Percentiles rank a stretch among this genome's conserved stretches.
Evolutionary conservation across 2,329 filamentous ascomycete species (phyloP).

Genomic region (Cyclaneusma minus): DNA sequence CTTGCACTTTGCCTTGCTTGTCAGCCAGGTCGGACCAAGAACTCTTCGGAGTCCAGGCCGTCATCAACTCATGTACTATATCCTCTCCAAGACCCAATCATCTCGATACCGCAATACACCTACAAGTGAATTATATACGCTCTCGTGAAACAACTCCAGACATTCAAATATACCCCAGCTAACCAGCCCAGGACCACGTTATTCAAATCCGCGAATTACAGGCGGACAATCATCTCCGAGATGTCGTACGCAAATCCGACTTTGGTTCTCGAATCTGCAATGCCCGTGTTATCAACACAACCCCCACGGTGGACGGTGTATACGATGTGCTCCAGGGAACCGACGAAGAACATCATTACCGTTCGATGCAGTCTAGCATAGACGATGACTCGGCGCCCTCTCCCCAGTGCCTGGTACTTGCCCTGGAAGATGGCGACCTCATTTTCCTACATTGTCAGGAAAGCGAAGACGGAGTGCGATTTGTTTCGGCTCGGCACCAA

Average conservation of each 20-base stretch:
- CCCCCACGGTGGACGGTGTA: too few relatives aligned
- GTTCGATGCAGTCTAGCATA: slow-evolving; percentile 1
- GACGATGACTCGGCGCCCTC: slow-evolving; percentile 30
- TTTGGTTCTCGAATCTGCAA: slow-evolving; percentile 69
- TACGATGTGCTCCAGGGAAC: slow-evolving; percentile 9
- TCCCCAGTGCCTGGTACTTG: slow-evolving; percentile 67
- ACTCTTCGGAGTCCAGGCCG: too few relatives aligned
- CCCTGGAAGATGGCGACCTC: slow-evolving; percentile 56
- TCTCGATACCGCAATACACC: too few relatives aligned
- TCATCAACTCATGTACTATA: too few relatives aligned
- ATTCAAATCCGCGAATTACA: slow-evolving; percentile 68
- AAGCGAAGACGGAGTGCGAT: slow-evolving; percentile 23
- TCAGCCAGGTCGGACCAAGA: too few relatives aligned
- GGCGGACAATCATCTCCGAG: slow-evolving; percentile 52
- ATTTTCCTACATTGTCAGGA: slow-evolving; percentile 59
- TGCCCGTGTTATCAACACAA: slow-evolving; percentile 44
- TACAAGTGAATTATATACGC: too few relatives aligned
- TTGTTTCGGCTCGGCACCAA: slow-evolving; percentile 39
- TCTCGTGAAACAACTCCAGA: too few relatives aligned
- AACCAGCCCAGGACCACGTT: slow-evolving; percentile 45
- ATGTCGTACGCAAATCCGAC: slow-evolving; percentile 63
- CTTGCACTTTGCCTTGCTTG: too few relatives aligned
- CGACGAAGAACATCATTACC: too few relatives aligned
- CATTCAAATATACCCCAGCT: too few relatives aligned
- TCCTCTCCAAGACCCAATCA: too few relatives aligned